phyloP scores from a whole-genome alignment of 208 protist genomes.

The Leishmania arabica region DNA sequence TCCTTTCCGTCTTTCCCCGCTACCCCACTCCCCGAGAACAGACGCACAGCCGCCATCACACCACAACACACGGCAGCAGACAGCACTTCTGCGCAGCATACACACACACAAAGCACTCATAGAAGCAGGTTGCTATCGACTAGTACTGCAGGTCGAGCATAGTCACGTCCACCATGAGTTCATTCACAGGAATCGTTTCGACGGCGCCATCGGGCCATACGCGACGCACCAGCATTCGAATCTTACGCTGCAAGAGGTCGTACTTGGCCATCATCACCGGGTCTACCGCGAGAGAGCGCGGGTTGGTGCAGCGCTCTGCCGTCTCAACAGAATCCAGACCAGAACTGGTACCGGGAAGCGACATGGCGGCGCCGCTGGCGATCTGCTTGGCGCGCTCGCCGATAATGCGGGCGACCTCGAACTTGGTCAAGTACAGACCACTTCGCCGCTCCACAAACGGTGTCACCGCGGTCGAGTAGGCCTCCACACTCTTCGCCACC shows the following conservation, averaged over 20 bases:
- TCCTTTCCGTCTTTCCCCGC: neutral
- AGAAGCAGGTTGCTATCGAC: neutral
- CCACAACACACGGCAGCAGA: conserved; percentile 4
- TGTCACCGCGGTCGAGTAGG: conserved; percentile 45
- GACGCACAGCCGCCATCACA: neutral
- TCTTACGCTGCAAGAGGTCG: conserved; percentile 69
- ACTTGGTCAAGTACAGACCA: conserved; percentile 82
- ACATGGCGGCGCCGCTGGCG: conserved; percentile 57
- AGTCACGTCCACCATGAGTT: conserved; percentile 71
- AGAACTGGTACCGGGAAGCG: conserved; percentile 23
- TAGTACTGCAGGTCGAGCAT: conserved; percentile 71
- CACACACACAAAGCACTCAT: neutral
- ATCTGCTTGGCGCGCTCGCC: conserved; percentile 86
- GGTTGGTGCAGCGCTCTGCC: conserved; percentile 74
- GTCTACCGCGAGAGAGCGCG: conserved; percentile 70
- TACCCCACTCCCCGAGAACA: neutral
- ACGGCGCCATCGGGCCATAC: conserved; percentile 79
- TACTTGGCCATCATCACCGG: conserved; percentile 89
- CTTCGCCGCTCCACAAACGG: conserved; percentile 65
- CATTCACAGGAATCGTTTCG: conserved; percentile 81
- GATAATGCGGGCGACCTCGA: conserved; percentile 80
- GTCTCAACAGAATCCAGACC: conserved; percentile 47
- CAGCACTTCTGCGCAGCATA: neutral
- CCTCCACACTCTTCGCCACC: conserved; percentile 32
- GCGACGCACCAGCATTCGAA: conserved; percentile 84